phyloP scores from a whole-genome alignment of 805 yeast species.

The Lipomyces oligophaga region DNA sequence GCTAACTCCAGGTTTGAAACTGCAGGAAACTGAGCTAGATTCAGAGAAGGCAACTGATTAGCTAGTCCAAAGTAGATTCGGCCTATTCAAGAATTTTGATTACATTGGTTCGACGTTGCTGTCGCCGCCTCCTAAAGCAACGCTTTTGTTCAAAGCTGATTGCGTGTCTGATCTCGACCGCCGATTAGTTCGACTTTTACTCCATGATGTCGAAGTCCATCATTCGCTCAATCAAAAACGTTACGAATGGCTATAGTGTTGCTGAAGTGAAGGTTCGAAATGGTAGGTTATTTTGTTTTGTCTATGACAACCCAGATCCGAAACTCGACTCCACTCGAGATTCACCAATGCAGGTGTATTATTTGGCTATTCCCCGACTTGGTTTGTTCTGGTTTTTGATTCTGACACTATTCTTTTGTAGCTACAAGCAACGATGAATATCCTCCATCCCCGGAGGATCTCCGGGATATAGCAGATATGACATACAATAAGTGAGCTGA shows the following conservation, averaged over 20 bases:
- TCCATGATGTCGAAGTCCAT: slow-evolving; percentile 21
- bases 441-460: slow-evolving; percentile 74
- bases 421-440: slow-evolving; percentile 85
- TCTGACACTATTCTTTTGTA: slow-evolving; percentile 6
- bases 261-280: slow-evolving; percentile 88
- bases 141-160: no score
- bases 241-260: slow-evolving; percentile 80
- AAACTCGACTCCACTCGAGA: background rate
- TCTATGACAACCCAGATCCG: background rate
- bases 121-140: no score
- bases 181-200: no score
- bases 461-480: slow-evolving; percentile 76
- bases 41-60: no score
- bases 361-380: no score
- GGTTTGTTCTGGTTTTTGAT: background rate
- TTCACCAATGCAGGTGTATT: no score
- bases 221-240: slow-evolving; percentile 53
- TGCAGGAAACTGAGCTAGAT: no score
- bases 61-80: no score
- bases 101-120: no score
- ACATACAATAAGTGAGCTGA: slow-evolving; percentile 54
- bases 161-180: no score
- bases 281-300: slow-evolving; percentile 30
- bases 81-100: no score
- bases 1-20: no score